Evolutionary conservation across 257 asterid species (phyloP).

Genomic region (Petunia secreta): DNA sequence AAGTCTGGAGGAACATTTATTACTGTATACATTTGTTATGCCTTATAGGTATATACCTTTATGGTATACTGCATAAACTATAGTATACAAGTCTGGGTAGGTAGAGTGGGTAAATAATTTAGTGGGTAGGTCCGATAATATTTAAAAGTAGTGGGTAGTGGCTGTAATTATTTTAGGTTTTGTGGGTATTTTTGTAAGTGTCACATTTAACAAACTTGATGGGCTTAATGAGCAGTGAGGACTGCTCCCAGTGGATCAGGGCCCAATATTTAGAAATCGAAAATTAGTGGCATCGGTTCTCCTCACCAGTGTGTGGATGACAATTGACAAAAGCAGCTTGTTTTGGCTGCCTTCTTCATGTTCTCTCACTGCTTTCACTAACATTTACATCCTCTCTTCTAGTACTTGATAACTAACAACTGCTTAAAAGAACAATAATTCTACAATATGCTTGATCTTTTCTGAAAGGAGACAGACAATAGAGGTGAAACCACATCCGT

Average conservation of each 20-base stretch:
- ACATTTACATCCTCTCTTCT: slow-evolving; percentile 8
- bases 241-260: background rate
- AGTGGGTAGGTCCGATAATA: too few relatives aligned
- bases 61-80: too few relatives aligned
- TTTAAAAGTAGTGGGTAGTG: too few relatives aligned
- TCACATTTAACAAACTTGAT: background rate
- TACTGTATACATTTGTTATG: too few relatives aligned
- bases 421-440: background rate
- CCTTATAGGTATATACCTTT: too few relatives aligned
- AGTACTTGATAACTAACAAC: background rate
- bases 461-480: background rate
- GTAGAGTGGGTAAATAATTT: too few relatives aligned
- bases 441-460: background rate
- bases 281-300: slow-evolving; percentile 42
- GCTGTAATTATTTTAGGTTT: too few relatives aligned
- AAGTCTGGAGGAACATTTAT: too few relatives aligned
- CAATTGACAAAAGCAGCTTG: slow-evolving; percentile 17
- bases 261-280: background rate
- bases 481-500: background rate
- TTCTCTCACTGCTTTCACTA: slow-evolving; percentile 3
- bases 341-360: slow-evolving; percentile 18
- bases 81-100: too few relatives aligned
- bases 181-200: too few relatives aligned
- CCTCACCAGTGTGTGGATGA: slow-evolving; percentile 43
- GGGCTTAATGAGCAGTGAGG: background rate